Evolutionary conservation across 495 filamentous ascomycete species (phyloP).

Genomic region (Aspergillus leporis): DNA sequence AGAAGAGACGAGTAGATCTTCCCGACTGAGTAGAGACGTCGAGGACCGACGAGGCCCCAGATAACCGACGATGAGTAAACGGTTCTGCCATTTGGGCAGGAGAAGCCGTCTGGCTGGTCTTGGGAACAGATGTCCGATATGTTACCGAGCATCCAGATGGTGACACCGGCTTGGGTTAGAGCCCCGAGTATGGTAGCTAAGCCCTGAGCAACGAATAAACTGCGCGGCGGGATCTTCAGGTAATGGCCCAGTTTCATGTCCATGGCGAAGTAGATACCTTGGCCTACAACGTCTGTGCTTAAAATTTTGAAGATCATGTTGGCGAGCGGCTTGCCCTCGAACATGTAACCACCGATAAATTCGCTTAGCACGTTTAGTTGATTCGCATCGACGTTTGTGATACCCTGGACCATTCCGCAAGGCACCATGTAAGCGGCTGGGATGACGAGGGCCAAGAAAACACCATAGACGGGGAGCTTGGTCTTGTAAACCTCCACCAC

Average conservation of each 20-base stretch:
- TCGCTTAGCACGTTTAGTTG: constrained; percentile 43
- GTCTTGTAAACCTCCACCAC: constrained; percentile 79
- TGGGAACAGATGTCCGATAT: constrained; percentile 37
- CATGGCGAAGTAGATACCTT: constrained; percentile 32
- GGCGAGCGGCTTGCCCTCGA: constrained; percentile 26
- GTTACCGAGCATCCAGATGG: constrained; percentile 42
- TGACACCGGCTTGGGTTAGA: constrained; percentile 41
- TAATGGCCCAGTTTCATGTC: constrained; percentile 49
- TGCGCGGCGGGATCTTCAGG: constrained; percentile 41
- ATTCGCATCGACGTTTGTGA: constrained; percentile 80
- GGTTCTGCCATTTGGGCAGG: constrained; percentile 42
- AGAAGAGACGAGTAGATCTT: constrained; percentile 29
- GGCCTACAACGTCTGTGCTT: not conserved
- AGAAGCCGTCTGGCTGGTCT: constrained; percentile 36
- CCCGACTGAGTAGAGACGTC: constrained; percentile 24
- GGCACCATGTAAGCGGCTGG: constrained; percentile 77
- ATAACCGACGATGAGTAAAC: constrained; percentile 43
- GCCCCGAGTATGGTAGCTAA: constrained; percentile 41
- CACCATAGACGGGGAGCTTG: constrained; percentile 78
- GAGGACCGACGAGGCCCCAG: constrained; percentile 44
- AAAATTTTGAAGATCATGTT: constrained; percentile 31
- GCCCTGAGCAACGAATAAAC: constrained; percentile 38
- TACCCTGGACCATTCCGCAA: constrained; percentile 84
- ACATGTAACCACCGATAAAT: constrained; percentile 34
- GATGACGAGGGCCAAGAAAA: constrained; percentile 72